Conservation (phyloP, 1,284 basidiomycete species). For the Ceratobasidium sp. region DNA sequence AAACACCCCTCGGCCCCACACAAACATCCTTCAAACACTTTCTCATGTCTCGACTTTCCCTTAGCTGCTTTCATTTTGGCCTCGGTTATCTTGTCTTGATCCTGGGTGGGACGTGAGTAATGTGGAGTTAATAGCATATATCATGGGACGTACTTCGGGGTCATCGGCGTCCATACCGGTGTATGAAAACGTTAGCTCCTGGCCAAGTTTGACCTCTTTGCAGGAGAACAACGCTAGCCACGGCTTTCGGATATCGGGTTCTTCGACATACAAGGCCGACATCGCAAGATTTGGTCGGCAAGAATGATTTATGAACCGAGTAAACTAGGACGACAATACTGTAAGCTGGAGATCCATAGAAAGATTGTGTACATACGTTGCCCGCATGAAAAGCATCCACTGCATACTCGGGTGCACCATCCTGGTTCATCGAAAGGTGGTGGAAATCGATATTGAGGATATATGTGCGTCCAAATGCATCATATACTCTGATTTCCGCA, state of each 20-base stretch:
- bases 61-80: background rate
- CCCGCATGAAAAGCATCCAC: slow-evolving; percentile 91
- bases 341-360: slow-evolving; percentile 48
- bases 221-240: slow-evolving; percentile 77
- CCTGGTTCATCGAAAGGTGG: slow-evolving; percentile 58
- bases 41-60: slow-evolving; percentile 8
- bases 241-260: slow-evolving; percentile 70
- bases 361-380: slow-evolving; percentile 69
- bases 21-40: slow-evolving; percentile 39
- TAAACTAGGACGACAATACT: slow-evolving; percentile 67
- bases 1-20: slow-evolving; percentile 35
- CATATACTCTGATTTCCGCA: slow-evolving; percentile 72
- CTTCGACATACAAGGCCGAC: slow-evolving; percentile 78
- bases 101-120: background rate
- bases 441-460: slow-evolving; percentile 86
- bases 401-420: slow-evolving; percentile 59
- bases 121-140: background rate
- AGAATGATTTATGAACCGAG: slow-evolving; percentile 86
- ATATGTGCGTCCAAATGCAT: slow-evolving; percentile 84
- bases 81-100: slow-evolving; percentile 20
- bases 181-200: slow-evolving; percentile 89
- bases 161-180: slow-evolving; percentile 67
- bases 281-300: slow-evolving; percentile 87
- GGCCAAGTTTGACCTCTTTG: slow-evolving; percentile 72
- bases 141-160: slow-evolving; percentile 52